A percentile compares a stretch with the other conserved stretches of the same genome.
phyloP scores from a whole-genome alignment of 352 stramenopile species.

The Aphanomyces stellatus region DNA sequence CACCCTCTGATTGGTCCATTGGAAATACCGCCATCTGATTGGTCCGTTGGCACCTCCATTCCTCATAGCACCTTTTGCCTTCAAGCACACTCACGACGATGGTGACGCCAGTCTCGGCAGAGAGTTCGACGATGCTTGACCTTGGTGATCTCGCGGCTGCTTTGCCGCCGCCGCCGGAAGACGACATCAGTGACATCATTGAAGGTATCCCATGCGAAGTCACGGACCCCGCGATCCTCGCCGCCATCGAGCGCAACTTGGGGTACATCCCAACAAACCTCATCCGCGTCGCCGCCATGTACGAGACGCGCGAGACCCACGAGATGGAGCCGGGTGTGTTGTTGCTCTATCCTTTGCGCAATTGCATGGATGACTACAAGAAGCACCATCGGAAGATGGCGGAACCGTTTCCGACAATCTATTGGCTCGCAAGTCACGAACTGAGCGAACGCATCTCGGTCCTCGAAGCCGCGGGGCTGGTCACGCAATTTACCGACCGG shows the following conservation, averaged over 20 bases:
- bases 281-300: constrained; percentile 31
- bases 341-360: constrained; percentile 50
- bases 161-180: neutral
- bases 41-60: too few species aligned
- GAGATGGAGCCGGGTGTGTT: constrained; percentile 28
- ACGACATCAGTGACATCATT: neutral
- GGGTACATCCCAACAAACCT: constrained; percentile 49
- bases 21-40: too few species aligned
- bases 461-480: constrained; percentile 44
- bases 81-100: too few species aligned
- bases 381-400: constrained; percentile 42
- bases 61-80: too few species aligned
- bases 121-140: neutral
- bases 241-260: constrained; percentile 34
- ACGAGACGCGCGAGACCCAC: constrained; percentile 12
- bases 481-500: constrained; percentile 34
- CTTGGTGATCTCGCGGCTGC: neutral
- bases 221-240: constrained; percentile 22
- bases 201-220: constrained; percentile 37
- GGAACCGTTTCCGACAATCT: constrained; percentile 60
- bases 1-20: too few species aligned
- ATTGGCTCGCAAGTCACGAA: constrained; percentile 41
- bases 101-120: neutral
- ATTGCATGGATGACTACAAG: constrained; percentile 47
- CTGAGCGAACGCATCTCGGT: constrained; percentile 43